Base-by-base conservation (phyloP, 768 basidiomycete species). In the Kwoniella mangroviensis region DNA sequence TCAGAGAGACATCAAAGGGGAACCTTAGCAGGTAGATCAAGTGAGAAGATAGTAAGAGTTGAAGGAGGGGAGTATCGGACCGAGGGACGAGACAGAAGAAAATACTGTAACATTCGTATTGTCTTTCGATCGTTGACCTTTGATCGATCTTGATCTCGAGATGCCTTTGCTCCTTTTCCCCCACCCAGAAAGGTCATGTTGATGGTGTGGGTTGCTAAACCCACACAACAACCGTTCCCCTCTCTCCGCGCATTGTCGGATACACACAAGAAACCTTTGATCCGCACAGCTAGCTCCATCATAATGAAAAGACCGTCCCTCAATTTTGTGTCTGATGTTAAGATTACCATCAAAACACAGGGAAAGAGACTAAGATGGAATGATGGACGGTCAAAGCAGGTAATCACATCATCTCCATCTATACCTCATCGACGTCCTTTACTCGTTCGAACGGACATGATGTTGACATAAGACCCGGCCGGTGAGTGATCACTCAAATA, bases 141-240 rank as follows among this genome's bases (percentile, higher is more conserved):
- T 60, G 58, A 60, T 60, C 58, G 58, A 60, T 60, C 58, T 43
- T 60, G 34, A 22, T 60, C 26, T 15, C 26, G 15, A 22, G 56
- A 43, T 60, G 40, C 58, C 58, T 60, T 60, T 60, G 58, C 40
- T 42, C 40, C 58, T n/a, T 60, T 60, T 60, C 58, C 58, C 41
- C 58, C 56, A 26, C 26, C 26, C 56, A 26, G 21, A 24, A 24
- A 21, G 26, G 28, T 57, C 26, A 26, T 57, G 21, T 40, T 57
- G 56, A 57, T 57, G 56, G 28, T 6, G 19, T 49, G 45, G 45
- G 6, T 13, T 57, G 56, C 15, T 24, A 34, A 57, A 24, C 24
- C 21, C 9, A 57, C 15, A 19, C 51, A 12, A 55, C 21, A 12
- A 21, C 56, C 56, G 56, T 57, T 26, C 56, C 56, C 40, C 56